These are phyloP conservation scores for Boletus barrowsii DNA, from an alignment of 768 basidiomycete genomes.

Conservation along the genomic window DNA sequence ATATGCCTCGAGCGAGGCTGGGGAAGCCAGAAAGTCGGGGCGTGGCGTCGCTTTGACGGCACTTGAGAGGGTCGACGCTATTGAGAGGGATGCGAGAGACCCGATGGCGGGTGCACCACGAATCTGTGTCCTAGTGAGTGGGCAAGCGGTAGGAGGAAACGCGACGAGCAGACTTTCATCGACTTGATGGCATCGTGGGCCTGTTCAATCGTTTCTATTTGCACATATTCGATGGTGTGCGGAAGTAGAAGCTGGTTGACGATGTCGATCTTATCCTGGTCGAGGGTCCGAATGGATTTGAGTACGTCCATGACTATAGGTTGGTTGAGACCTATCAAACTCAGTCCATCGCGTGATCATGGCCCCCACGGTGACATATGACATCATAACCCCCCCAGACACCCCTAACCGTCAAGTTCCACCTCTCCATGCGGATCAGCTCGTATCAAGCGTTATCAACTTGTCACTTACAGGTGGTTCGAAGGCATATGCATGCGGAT, in stretches of 20 bases:
- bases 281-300: conserved; percentile 39
- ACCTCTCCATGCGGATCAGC: background rate
- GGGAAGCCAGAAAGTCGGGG: conserved; percentile 56
- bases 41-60: conserved; percentile 44
- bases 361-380: background rate
- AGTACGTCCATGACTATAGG: conserved; percentile 20
- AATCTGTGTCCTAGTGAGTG: conserved; percentile 41
- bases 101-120: conserved; percentile 96
- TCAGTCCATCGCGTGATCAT: background rate
- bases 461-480: background rate
- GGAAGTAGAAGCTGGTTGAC: conserved; percentile 89
- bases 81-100: conserved; percentile 80
- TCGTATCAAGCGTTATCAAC: background rate
- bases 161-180: conserved; percentile 68
- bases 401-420: background rate
- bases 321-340: no score
- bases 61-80: conserved; percentile 61
- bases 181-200: conserved; percentile 93
- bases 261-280: conserved; percentile 67
- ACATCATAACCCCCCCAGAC: background rate
- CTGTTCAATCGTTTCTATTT: conserved; percentile 70
- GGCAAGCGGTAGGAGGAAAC: background rate
- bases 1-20: conserved; percentile 49
- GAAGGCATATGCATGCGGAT: no score
- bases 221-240: conserved; percentile 63